Evolutionary conservation across 768 basidiomycete species (phyloP).

Genomic region (Cystofilobasidium capitatum): DNA sequence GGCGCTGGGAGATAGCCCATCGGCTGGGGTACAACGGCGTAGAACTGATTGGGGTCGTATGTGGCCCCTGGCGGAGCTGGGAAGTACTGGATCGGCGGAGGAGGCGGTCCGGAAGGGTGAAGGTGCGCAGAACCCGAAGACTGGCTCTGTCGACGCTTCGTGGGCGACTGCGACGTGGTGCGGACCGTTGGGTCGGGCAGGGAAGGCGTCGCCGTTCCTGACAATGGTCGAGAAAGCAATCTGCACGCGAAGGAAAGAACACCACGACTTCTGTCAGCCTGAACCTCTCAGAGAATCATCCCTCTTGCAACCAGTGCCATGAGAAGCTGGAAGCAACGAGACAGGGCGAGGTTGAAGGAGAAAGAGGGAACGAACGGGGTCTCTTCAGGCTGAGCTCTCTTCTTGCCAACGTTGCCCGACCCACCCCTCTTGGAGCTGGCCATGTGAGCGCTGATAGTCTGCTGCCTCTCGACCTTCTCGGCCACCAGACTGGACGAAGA

Average conservation of each 20-base stretch:
- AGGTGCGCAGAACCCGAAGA: neutral
- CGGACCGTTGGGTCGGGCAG: conserved; percentile 11
- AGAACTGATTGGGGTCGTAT: neutral
- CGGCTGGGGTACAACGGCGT: conserved; percentile 1
- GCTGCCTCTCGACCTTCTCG: neutral
- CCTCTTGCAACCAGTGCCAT: no score
- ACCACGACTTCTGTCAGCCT: no score
- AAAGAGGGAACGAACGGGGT: neutral
- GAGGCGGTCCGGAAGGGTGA: neutral
- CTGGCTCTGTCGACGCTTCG: neutral
- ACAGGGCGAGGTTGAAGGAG: no score
- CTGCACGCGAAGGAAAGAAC: no score
- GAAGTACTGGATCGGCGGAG: conserved; percentile 2
- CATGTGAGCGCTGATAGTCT: neutral
- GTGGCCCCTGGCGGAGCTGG: neutral
- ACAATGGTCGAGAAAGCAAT: no score
- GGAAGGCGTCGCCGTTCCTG: no score
- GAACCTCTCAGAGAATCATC: no score
- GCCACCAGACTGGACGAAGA: no score
- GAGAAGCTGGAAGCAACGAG: no score
- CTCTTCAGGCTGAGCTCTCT: neutral
- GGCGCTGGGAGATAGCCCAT: no score
- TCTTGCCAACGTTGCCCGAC: neutral
- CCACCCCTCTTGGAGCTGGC: neutral
- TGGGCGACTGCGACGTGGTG: conserved; percentile 3